A percentile compares a stretch with the other conserved stretches of the same genome.
Evolutionary conservation across 2,329 filamentous ascomycete species (phyloP).

Genomic region (Fusarium equiseti): DNA sequence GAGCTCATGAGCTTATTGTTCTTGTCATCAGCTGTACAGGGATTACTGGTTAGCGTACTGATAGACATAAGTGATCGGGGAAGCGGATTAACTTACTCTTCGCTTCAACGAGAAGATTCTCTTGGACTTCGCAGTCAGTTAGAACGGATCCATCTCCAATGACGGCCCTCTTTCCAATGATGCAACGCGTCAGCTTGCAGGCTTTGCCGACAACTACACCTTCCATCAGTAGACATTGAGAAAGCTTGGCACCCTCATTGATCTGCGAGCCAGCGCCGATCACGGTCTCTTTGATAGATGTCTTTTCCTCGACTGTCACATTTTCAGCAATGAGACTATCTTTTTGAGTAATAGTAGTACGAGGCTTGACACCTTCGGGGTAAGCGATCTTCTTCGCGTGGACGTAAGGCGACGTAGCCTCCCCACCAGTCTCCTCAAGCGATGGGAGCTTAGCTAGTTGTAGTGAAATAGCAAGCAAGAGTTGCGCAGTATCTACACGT

Average conservation of each 20-base stretch:
- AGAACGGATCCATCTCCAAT: slow-evolving; percentile 86
- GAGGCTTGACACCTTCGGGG: slow-evolving; percentile 81
- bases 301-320: slow-evolving; percentile 88
- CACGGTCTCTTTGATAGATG: slow-evolving; percentile 91
- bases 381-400: slow-evolving; percentile 85
- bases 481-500: slow-evolving; percentile 86
- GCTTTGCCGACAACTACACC: slow-evolving; percentile 86
- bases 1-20: slow-evolving; percentile 76
- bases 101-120: slow-evolving; percentile 87
- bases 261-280: slow-evolving; percentile 91
- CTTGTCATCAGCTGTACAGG: slow-evolving; percentile 70
- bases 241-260: slow-evolving; percentile 84
- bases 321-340: slow-evolving; percentile 91
- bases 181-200: slow-evolving; percentile 87
- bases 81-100: slow-evolving; percentile 67
- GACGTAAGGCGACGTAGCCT: slow-evolving; percentile 76
- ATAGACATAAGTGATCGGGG: background rate
- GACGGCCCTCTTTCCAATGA: slow-evolving; percentile 82
- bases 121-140: slow-evolving; percentile 92
- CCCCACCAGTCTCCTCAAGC: slow-evolving; percentile 70
- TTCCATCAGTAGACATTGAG: slow-evolving; percentile 93
- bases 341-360: slow-evolving; percentile 82
- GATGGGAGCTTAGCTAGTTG: slow-evolving; percentile 87
- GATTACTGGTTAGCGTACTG: slow-evolving; percentile 24
- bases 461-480: slow-evolving; percentile 85